Evolutionary conservation across 2,329 filamentous ascomycete genomes (phyloP), one percentile per base, ranked within the genome.

Genomic region (Aureobasidium sp.): DNA sequence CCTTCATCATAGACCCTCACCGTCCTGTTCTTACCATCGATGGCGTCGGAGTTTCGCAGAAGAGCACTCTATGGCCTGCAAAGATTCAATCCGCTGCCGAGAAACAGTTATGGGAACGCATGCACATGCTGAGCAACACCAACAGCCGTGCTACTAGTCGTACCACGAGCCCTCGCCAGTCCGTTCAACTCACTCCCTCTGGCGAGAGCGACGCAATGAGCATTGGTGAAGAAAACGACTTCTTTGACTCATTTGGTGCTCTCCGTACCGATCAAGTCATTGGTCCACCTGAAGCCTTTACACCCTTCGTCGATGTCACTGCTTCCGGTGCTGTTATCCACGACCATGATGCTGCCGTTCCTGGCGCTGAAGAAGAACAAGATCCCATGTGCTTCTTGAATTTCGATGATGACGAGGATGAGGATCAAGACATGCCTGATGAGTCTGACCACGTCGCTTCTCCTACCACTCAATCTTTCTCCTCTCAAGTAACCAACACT

Each of bases 331-430:
- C 52, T 9, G 32, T 65, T 39, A 63, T 52, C 13, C 57, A 65
- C 34, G 64, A 65, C 20, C 27, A 51, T 1, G 56, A 53, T 29
- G 47, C 47, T 32, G 60, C 51, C 15, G 20, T 13, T 27, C 51
- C 64, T 17, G 77, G 77, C 41, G 77, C 77, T 51, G 77, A 74
- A 15, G 73, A 78, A 7, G 77, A 81, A 3, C 81, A 84, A 48
- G 79, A 82, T 27, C 83, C 87, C 64, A 79, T 91, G 12, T 84
- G 88, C 57, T 88, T 92, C 70, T 89, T 93, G 65, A 82, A 85
- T 57, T 87, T 88, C 71, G 82, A 84, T 20, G 81, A 84, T n/a
- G 81, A 83, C 23, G 84, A 83, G 6, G 83, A 83, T 12, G 78
- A 84, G 65, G 83, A 85, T 66, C 79, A 76, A 26, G 80, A 82